Evolutionary conservation across 1,284 basidiomycete genomes (phyloP).

Genomic region (Melampsora larici-populina): DNA sequence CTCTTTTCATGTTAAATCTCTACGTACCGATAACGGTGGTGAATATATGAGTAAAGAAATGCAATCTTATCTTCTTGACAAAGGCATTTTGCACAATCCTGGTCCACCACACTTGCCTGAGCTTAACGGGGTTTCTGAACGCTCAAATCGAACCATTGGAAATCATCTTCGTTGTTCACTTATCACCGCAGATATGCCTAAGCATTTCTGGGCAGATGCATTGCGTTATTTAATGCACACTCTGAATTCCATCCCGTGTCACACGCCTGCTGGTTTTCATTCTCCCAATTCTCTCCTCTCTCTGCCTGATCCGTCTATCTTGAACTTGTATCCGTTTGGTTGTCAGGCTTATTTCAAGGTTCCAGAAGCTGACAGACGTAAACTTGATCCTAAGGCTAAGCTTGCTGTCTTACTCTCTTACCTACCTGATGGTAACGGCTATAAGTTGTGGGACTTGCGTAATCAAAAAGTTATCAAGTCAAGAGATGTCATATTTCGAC

Average conservation of each 20-base stretch:
- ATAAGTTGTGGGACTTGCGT: not conserved
- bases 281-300: not conserved
- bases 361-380: not conserved
- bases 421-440: constrained; percentile 10
- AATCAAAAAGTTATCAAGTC: not conserved
- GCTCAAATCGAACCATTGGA: constrained; percentile 48
- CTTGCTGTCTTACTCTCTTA: constrained; percentile 3
- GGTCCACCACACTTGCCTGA: constrained; percentile 55
- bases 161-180: constrained; percentile 1
- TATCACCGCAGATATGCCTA: not conserved
- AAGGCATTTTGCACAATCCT: constrained; percentile 52
- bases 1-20: constrained; percentile 50
- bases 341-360: too few species aligned
- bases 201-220: constrained; percentile 19
- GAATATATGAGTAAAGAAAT: constrained; percentile 51
- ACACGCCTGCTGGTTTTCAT: not conserved
- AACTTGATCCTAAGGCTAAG: not conserved
- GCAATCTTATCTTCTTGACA: constrained; percentile 47
- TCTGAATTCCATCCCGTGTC: constrained; percentile 11
- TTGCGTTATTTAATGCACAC: not conserved
- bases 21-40: constrained; percentile 53
- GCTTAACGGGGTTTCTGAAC: too few species aligned
- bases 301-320: not conserved
- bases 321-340: constrained; percentile 17
- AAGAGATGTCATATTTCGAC: not conserved